These are phyloP conservation scores for Cyclotella sp. DNA, from an alignment of 108 stramenopile genomes.

Conservation along the genomic window DNA sequence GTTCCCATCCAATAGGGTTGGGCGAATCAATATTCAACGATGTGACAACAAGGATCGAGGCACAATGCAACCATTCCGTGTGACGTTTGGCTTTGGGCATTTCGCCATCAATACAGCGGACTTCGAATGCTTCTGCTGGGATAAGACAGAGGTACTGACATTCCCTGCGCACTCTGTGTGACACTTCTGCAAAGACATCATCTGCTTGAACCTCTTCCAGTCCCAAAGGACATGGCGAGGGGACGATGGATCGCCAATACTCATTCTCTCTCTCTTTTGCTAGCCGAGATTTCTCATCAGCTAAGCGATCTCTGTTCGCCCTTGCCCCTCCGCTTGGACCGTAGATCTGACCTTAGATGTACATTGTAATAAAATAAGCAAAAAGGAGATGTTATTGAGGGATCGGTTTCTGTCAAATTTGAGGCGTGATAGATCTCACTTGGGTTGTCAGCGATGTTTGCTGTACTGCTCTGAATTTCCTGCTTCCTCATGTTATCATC, in stretches of 20 bases:
- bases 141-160: constrained; percentile 8
- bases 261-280: constrained; percentile 6
- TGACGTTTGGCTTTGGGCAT: not conserved
- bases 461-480: no score
- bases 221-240: constrained; percentile 11
- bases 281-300: not conserved
- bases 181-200: constrained; percentile 9
- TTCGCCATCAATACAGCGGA: not conserved
- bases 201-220: constrained; percentile 5
- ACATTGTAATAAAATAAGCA: not conserved
- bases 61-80: constrained; percentile 3
- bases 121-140: constrained; percentile 3
- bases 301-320: not conserved
- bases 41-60: not conserved
- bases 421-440: no score
- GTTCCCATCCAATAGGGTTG: constrained; percentile 23
- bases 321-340: not conserved
- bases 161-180: constrained; percentile 10
- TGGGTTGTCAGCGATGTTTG: no score
- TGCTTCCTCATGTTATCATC: no score
- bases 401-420: no score
- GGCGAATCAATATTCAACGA: constrained; percentile 17
- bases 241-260: constrained; percentile 20
- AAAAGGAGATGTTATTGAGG: not conserved
- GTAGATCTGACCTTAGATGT: not conserved